These are phyloP conservation scores for Lepidium didymum DNA, from an alignment of 345 rosid species.

Conservation along the genomic window DNA sequence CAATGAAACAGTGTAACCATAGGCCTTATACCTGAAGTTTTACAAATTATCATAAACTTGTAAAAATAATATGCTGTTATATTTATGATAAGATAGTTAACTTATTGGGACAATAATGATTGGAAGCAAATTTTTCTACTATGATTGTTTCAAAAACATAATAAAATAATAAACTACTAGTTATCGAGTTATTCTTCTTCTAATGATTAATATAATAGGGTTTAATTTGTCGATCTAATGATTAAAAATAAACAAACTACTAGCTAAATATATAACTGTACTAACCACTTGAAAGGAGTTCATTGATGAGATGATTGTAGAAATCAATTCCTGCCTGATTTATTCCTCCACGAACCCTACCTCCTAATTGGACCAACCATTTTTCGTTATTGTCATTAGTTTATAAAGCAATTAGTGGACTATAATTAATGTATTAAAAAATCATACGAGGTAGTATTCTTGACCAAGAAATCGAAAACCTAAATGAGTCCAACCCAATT, in stretches of 20 bases:
- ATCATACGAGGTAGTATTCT: conserved; percentile 43
- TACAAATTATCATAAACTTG: too few species aligned
- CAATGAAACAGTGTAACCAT: conserved; percentile 37
- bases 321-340: conserved; percentile 28
- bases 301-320: conserved; percentile 36
- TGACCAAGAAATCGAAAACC: conserved; percentile 51
- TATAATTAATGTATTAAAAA: not conserved
- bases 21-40: conserved; percentile 33
- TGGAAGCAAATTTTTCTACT: too few species aligned
- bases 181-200: too few species aligned
- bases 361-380: conserved; percentile 21
- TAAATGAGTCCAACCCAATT: conserved; percentile 36
- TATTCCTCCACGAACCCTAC: conserved; percentile 27
- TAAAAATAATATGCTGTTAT: not conserved
- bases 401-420: not conserved
- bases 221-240: too few species aligned
- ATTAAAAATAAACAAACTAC: too few species aligned
- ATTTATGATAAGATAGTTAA: not conserved
- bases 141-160: too few species aligned
- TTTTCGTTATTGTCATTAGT: not conserved
- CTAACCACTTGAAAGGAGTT: conserved; percentile 27
- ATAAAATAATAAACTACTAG: too few species aligned
- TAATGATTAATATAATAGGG: too few species aligned
- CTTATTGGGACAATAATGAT: too few species aligned
- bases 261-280: not conserved